phyloP scores from a whole-genome alignment of 257 asterid genomes.

The Solanum sparsipilum region DNA sequence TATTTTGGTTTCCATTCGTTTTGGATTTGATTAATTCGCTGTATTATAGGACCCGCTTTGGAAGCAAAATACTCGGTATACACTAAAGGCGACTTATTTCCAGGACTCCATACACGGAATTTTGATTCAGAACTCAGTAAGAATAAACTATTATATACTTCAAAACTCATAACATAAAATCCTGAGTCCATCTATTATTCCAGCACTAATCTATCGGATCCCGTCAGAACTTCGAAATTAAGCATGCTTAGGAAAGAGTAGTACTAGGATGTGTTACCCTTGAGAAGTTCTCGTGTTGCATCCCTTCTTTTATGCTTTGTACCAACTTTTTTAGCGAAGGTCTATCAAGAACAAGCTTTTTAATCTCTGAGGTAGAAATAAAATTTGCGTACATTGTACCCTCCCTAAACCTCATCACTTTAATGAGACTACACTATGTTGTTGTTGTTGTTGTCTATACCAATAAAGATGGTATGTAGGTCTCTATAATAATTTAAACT shows the following conservation, averaged over 20 bases:
- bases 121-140: neutral
- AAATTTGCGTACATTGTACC: neutral
- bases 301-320: neutral
- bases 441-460: neutral
- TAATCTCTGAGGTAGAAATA: neutral
- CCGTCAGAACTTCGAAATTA: fast-evolving
- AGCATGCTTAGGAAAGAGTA: no score
- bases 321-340: neutral
- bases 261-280: neutral
- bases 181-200: neutral
- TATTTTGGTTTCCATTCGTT: neutral
- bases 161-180: neutral
- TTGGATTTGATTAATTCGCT: neutral
- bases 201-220: neutral
- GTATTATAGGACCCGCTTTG: neutral
- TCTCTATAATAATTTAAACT: neutral
- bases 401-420: neutral
- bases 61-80: neutral
- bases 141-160: neutral
- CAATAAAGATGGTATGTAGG: neutral
- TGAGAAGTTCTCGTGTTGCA: neutral
- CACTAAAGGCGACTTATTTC: neutral
- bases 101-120: fast-evolving
- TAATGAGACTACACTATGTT: neutral
- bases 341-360: neutral